phyloP scores from a whole-genome alignment of 352 stramenopile species.

The Halophytophthora batemanensis region DNA sequence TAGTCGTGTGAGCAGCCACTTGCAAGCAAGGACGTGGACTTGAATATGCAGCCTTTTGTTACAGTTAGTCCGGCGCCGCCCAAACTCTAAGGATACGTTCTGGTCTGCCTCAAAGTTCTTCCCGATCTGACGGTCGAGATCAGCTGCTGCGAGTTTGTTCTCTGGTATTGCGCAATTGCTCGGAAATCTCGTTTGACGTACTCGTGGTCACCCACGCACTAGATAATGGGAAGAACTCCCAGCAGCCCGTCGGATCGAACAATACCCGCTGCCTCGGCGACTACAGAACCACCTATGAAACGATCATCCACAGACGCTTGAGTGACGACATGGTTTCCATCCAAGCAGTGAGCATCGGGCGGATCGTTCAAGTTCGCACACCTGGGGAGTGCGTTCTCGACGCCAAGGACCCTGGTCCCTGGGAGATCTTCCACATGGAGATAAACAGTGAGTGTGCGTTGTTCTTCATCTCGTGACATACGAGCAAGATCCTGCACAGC shows the following conservation, averaged over 20 bases:
- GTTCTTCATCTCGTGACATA: constrained; percentile 32
- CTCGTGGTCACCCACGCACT: neutral
- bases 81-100: no score
- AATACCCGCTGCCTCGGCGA: neutral
- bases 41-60: no score
- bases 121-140: no score
- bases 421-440: constrained; percentile 35
- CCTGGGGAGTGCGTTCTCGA: constrained; percentile 27
- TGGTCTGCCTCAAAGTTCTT: no score
- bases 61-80: no score
- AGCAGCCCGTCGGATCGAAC: neutral
- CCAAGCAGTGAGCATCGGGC: neutral
- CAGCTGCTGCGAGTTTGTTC: no score
- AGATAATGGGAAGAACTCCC: neutral
- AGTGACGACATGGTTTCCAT: neutral
- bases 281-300: neutral
- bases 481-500: constrained; percentile 25
- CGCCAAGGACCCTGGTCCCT: constrained; percentile 19
- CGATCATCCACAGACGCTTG: neutral
- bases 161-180: no score
- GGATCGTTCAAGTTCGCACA: neutral
- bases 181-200: neutral
- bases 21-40: no score
- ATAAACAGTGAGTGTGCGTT: constrained; percentile 16
- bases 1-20: no score